Evolutionary conservation across 2,329 filamentous ascomycete species (phyloP), one percentile per base, ranked within the genome.

Genomic region (Penicillium psychrosexuale): DNA sequence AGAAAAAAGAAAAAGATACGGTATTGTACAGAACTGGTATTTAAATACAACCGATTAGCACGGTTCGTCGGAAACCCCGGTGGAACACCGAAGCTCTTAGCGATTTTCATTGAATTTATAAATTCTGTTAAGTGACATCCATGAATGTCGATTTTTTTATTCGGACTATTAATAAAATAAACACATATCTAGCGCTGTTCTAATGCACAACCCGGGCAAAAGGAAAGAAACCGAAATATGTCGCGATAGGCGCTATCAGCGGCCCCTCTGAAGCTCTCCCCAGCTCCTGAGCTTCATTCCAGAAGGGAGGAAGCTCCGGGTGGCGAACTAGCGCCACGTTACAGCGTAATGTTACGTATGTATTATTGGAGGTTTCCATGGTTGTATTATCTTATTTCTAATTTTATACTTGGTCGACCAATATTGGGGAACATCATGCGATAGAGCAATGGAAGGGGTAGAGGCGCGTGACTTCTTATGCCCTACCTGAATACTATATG

Each of bases 181-280:
- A n/a, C 17, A 1, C 22, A 24, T 13, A 36, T 9, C 27, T 13
- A n/a, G 22, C 22, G 22, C 22, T 24, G 22, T 24, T 3, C 22
- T 22, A n/a, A 37, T 12, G 30, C 8, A 12, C 33, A 47, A 34
- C 11, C 24, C 37, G 24, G 27, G 19, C 27, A 13, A 19, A 47
- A 47, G 19, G 27, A 31, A 39, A 17, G 8, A 30, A 15, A 38
- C 19, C 13, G 13, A 45, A 30, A 38, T 37, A 31, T n/a, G 39
- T 55, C 37, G 40, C 56, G 63, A 64, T 65, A 65, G 56, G 56
- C 57, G 57, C 61, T 65, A 65, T 65, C 62, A 63, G 62, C 62
- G 62, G 63, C 60, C 60, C 63, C 63, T 64, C 63, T 54, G 49
- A 62, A 65, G 63, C 63, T 65, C 61, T 61, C 60, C 61, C 60